Conservation (phyloP, 1,284 basidiomycete species). For the Fomitopsis palustris region DNA sequence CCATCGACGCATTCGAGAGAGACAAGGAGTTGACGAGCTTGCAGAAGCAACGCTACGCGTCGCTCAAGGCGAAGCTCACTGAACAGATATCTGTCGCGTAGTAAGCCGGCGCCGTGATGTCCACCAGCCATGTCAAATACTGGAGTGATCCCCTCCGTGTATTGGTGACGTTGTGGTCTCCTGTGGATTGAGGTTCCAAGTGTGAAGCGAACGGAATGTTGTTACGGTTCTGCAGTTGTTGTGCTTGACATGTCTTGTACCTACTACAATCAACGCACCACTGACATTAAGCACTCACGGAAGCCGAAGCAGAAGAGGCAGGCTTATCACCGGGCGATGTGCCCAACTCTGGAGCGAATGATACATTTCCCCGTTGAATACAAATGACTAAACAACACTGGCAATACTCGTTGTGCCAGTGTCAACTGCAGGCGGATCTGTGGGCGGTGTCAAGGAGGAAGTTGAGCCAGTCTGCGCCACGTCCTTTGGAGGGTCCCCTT, state of each 20-base stretch:
- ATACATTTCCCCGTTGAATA: too few relatives aligned
- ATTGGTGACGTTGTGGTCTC: too few relatives aligned
- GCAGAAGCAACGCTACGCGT: neutral
- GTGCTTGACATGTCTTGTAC: too few relatives aligned
- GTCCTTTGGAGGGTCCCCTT: neutral
- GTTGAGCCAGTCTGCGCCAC: neutral
- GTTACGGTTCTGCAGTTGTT: too few relatives aligned
- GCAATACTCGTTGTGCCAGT: neutral
- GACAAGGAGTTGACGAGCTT: neutral
- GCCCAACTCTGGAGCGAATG: neutral
- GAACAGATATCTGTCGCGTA: neutral
- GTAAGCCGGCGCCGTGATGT: too few relatives aligned
- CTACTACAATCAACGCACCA: too few relatives aligned
- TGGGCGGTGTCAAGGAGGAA: neutral
- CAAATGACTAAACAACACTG: neutral
- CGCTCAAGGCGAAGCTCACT: neutral
- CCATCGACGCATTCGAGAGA: neutral
- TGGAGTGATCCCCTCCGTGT: too few relatives aligned
- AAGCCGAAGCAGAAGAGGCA: too few relatives aligned
- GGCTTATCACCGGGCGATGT: neutral
- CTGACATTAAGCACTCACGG: too few relatives aligned
- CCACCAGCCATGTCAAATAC: too few relatives aligned
- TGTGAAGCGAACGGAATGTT: too few relatives aligned
- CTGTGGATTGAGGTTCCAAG: too few relatives aligned
- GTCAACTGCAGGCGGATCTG: neutral